Evolutionary conservation across 2,329 filamentous ascomycete genomes (phyloP).

Genomic region (Aspergillus bombycis): DNA sequence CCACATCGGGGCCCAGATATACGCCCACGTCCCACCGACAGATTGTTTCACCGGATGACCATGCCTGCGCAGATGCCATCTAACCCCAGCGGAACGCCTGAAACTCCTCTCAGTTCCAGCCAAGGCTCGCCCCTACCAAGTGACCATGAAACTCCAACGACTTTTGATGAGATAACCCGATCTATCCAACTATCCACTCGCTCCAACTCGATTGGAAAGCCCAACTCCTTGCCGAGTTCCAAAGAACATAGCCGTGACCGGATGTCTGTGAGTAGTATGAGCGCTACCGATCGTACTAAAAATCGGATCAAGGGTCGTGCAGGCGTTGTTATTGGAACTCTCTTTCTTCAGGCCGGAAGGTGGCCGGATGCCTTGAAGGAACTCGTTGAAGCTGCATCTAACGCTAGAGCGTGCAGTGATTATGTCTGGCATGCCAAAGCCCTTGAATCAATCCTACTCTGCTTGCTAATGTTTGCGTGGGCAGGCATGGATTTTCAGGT

Average conservation of each 20-base stretch:
- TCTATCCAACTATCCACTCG: constrained; percentile 45
- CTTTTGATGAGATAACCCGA: constrained; percentile 56
- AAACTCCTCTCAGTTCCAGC: constrained; percentile 44
- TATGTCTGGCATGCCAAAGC: constrained; percentile 98
- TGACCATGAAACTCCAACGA: constrained; percentile 52
- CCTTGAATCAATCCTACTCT: constrained; percentile 82
- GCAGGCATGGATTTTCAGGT: constrained; percentile 74
- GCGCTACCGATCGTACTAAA: constrained; percentile 74
- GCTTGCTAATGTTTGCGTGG: constrained; percentile 82
- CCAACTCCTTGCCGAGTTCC: constrained; percentile 43
- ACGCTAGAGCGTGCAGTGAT: constrained; percentile 79
- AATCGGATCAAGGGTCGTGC: constrained; percentile 80
- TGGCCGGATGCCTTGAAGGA: constrained; percentile 89
- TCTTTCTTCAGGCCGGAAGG: constrained; percentile 85
- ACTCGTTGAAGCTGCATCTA: constrained; percentile 75
- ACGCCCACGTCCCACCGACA: constrained; percentile 55
- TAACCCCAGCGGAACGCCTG: constrained; percentile 41
- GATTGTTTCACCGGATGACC: constrained; percentile 72
- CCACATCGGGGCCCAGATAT: constrained; percentile 55
- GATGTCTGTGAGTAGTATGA: constrained; percentile 69
- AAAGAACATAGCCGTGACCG: constrained; percentile 64
- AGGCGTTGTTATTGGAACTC: constrained; percentile 76
- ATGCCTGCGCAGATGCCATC: constrained; percentile 67
- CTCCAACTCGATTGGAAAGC: constrained; percentile 42
- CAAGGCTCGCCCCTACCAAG: constrained; percentile 39